Evolutionary conservation across 2,329 filamentous ascomycete species (phyloP).

Genomic region (Beauveria caledonica): DNA sequence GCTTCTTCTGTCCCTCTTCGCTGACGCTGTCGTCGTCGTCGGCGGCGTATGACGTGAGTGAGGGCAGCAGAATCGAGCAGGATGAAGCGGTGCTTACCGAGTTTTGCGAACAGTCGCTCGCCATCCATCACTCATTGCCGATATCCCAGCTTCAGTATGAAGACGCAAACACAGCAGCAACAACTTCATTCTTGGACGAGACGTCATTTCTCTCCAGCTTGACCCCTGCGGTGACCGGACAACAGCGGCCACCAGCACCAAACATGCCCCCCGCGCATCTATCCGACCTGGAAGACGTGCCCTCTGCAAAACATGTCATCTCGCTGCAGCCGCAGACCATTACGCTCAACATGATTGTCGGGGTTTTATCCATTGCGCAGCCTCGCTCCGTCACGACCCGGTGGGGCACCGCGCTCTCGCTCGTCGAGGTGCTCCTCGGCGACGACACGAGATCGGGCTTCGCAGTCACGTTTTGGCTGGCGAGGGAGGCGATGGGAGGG

Average conservation of each 20-base stretch:
- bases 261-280: slow-evolving; percentile 24
- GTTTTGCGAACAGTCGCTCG: slow-evolving; percentile 74
- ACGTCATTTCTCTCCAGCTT: slow-evolving; percentile 27
- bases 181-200: slow-evolving; percentile 26
- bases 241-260: slow-evolving; percentile 16
- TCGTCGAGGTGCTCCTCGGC: slow-evolving; percentile 72
- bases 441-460: slow-evolving; percentile 81
- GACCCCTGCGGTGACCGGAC: slow-evolving; percentile 8
- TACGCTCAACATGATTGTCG: slow-evolving; percentile 74
- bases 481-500: slow-evolving; percentile 25
- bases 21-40: background rate
- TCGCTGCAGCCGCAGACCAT: slow-evolving; percentile 71
- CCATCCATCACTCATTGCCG: slow-evolving; percentile 56
- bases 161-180: slow-evolving; percentile 13
- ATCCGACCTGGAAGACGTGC: slow-evolving; percentile 59
- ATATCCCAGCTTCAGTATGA: slow-evolving; percentile 48
- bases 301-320: slow-evolving; percentile 54
- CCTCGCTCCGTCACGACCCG: slow-evolving; percentile 61
- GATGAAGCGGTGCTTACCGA: slow-evolving; percentile 40
- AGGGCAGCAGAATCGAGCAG: slow-evolving; percentile 19
- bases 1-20: slow-evolving; percentile 39
- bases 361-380: slow-evolving; percentile 63
- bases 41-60: background rate
- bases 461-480: slow-evolving; percentile 76
- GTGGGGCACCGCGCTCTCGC: slow-evolving; percentile 51